Evolutionary conservation across 2,329 filamentous ascomycete genomes (phyloP), one percentile per base, ranked within the genome.

Genomic region (Phialocephala subalpina): DNA sequence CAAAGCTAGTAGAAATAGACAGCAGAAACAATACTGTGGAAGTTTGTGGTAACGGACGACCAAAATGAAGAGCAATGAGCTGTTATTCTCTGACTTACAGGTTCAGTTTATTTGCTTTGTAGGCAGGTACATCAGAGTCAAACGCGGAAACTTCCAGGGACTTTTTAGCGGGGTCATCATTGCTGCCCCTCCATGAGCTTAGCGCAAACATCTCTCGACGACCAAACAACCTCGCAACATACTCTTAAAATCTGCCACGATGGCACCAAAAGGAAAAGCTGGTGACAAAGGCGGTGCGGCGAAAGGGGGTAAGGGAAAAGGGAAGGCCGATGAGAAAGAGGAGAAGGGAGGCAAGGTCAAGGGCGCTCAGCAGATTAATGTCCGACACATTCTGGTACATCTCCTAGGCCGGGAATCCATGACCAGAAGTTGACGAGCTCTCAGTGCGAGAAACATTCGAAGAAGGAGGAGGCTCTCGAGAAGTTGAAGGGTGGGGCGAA

Each of bases 391-490:
- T 55, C 63, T 78, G 67, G 76, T 77, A 65, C 35, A 68, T 70
- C 6, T 49, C 52, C 22, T 49, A 18, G 1, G 16, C 16, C 47
- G 12, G 27, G 29, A 16, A 25, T 20, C 25, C 29, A 18, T 52
- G 45, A 49, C 14, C 7, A 22, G 42, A 33, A 16, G 58, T 66
- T 73, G 68, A 73, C 61, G 20, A 52, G n/a, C 29, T 40, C 52
- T 52, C 57, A 89, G 81, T 94, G 92, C 73, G 89, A 90, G 76
- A 94, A 94, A 75, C 88, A 93, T 75, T 80, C 82, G n/a, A 92
- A 90, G 78, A 94, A 93, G 75, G 91, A 93, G 75, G 89, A 93
- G 75, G 92, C 92, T 0, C 77, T 93, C 18, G 85, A 84, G 64
- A 90, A 92, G 79, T 78, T 94, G 60, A 84, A 83, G 45, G 86